Conservation (phyloP, 768 basidiomycete genomes). For the Boletus eberwhitei region DNA sequence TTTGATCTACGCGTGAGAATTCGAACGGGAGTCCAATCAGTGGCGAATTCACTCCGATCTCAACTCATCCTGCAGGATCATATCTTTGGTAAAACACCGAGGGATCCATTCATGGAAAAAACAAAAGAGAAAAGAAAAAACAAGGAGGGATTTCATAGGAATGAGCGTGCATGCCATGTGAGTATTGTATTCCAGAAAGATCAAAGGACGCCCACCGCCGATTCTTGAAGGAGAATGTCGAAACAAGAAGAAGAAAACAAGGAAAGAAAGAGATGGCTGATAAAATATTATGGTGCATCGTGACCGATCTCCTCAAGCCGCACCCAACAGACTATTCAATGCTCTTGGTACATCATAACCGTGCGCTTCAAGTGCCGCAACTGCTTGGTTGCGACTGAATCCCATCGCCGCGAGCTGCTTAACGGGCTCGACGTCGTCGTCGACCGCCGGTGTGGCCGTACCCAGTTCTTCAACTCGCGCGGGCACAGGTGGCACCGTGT, state of each 20-base stretch:
- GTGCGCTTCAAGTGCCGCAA: conserved; percentile 79
- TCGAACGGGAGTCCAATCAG: neutral
- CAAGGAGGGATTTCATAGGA: conserved; percentile 12
- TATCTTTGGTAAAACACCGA: conserved; percentile 9
- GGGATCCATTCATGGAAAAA: conserved; percentile 16
- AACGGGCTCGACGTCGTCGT: conserved; percentile 73
- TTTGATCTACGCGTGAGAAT: conserved; percentile 15
- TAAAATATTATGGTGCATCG: conserved; percentile 12
- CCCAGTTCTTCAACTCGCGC: conserved; percentile 46
- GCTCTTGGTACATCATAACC: conserved; percentile 81
- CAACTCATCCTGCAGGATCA: neutral
- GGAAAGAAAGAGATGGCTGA: conserved; percentile 14
- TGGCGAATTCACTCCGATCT: too few species aligned
- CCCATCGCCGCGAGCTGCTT: conserved; percentile 87
- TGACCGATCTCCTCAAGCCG: conserved; percentile 11
- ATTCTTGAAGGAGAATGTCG: conserved; percentile 15
- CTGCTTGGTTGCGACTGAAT: conserved; percentile 78
- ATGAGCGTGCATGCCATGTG: conserved; percentile 26
- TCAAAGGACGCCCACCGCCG: conserved; percentile 11
- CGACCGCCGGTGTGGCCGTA: conserved; percentile 47
- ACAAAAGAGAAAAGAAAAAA: neutral
- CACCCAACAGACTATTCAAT: conserved; percentile 66
- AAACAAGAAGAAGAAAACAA: neutral
- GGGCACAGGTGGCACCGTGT: conserved; percentile 44
- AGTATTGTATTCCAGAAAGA: conserved; percentile 27